phyloP scores from a whole-genome alignment of 2,329 filamentous ascomycete species.

The Emmonsiellopsis sp. region DNA sequence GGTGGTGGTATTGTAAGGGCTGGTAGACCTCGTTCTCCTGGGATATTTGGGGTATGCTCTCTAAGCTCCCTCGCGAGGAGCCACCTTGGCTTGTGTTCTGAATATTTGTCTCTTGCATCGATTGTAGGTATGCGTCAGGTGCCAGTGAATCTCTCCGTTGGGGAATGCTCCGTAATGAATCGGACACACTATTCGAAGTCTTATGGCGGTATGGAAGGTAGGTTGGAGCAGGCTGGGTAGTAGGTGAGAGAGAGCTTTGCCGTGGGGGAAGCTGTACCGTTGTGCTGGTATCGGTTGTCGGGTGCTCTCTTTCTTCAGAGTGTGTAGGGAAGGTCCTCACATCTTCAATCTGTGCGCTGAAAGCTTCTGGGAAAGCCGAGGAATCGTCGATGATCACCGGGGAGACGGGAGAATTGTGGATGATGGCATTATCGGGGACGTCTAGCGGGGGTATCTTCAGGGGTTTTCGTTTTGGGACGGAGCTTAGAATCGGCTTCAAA shows the following conservation, averaged over 20 bases:
- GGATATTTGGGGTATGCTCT: slow-evolving; percentile 20
- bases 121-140: slow-evolving; percentile 4
- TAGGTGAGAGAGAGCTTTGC: slow-evolving; percentile 16
- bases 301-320: slow-evolving; percentile 12
- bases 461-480: slow-evolving; percentile 18
- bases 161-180: slow-evolving; percentile 24
- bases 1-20: slow-evolving; percentile 45
- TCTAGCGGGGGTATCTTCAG: slow-evolving; percentile 13
- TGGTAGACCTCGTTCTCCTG: slow-evolving; percentile 31
- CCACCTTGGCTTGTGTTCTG: slow-evolving; percentile 14
- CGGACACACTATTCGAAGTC: slow-evolving; percentile 27
- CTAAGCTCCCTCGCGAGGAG: slow-evolving; percentile 29
- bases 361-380: slow-evolving; percentile 18
- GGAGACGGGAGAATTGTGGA: slow-evolving; percentile 25
- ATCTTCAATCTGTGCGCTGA: slow-evolving; percentile 21
- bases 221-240: neutral
- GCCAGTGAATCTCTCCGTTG: slow-evolving; percentile 16
- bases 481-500: slow-evolving; percentile 10
- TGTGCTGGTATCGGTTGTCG: slow-evolving; percentile 14
- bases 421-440: slow-evolving; percentile 15
- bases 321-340: slow-evolving; percentile 7
- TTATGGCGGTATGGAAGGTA: slow-evolving; percentile 21
- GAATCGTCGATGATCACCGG: slow-evolving; percentile 25
- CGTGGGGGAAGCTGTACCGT: slow-evolving; percentile 15
- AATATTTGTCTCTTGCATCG: slow-evolving; percentile 19